Percentiles rank a stretch among this genome's conserved stretches.
Evolutionary conservation across 1,284 basidiomycete species (phyloP).

Genomic region (Pseudozyma flocculosa): DNA sequence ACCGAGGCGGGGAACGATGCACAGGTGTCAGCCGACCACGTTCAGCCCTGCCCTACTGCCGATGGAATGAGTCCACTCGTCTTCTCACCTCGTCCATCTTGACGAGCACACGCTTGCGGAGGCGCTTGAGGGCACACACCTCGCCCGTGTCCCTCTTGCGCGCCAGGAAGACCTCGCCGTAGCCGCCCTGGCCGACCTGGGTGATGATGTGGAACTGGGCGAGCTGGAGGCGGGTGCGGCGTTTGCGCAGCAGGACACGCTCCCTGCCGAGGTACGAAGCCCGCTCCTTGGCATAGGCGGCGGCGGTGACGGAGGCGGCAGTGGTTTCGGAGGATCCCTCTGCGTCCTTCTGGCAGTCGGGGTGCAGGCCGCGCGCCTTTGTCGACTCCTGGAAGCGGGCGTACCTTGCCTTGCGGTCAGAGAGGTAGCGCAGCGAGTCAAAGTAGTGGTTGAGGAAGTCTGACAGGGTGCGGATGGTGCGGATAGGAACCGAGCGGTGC

Average conservation of each 20-base stretch:
- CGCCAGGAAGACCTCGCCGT: constrained; percentile 57
- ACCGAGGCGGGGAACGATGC: too few species aligned
- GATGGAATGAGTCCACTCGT: too few species aligned
- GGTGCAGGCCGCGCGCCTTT: constrained; percentile 23
- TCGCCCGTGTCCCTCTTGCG: constrained; percentile 56
- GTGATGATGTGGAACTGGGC: constrained; percentile 57
- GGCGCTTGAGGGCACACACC: constrained; percentile 56
- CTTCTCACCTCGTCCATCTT: constrained; percentile 56
- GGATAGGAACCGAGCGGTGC: too few species aligned
- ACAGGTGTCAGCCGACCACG: too few species aligned
- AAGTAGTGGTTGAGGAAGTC: constrained; percentile 58
- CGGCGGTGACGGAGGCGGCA: constrained; percentile 79
- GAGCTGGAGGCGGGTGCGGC: constrained; percentile 53
- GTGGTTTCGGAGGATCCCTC: too few species aligned
- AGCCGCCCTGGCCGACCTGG: constrained; percentile 57
- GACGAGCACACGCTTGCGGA: constrained; percentile 55
- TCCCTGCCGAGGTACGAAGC: constrained; percentile 49
- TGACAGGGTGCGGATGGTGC: too few species aligned
- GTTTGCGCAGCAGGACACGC: constrained; percentile 51
- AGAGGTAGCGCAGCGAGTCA: constrained; percentile 53
- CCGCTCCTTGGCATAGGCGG: constrained; percentile 43
- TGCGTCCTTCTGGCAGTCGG: constrained; percentile 7
- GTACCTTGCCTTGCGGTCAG: constrained; percentile 58
- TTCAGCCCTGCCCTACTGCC: too few species aligned
- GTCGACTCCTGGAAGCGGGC: constrained; percentile 71